Evolutionary conservation across 1,284 basidiomycete species (phyloP).

Genomic region (Moniliella sp.): DNA sequence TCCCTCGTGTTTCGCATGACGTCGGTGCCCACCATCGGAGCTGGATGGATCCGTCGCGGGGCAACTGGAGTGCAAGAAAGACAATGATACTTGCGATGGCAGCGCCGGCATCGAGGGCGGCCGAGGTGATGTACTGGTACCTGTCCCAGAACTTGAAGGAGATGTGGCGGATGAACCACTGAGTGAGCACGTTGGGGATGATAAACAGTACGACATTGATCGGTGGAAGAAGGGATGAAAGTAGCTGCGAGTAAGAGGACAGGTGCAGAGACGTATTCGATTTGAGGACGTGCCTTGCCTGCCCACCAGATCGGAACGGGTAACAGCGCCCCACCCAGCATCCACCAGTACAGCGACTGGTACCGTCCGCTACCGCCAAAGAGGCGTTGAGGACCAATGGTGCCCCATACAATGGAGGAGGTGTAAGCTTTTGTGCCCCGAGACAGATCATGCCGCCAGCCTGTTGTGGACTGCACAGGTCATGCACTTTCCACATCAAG

Average conservation of each 20-base stretch:
- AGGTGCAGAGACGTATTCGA: background rate
- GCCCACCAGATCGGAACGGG: background rate
- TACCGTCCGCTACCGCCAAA: background rate
- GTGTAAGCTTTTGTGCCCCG: no score
- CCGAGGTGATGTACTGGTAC: background rate
- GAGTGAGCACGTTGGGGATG: no score
- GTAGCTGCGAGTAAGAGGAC: background rate
- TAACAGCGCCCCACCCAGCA: background rate
- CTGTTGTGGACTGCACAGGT: no score
- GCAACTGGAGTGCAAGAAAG: no score
- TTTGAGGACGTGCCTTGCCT: background rate
- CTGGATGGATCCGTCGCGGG: no score
- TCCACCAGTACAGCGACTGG: no score
- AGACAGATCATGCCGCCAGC: no score
- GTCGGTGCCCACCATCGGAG: no score
- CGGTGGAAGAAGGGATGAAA: background rate
- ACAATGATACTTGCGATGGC: no score
- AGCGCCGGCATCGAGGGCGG: background rate
- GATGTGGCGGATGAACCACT: background rate
- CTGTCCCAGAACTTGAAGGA: background rate
- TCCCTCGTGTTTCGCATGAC: no score
- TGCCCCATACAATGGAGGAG: background rate
- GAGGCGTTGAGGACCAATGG: background rate
- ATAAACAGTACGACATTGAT: background rate
- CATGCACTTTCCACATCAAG: background rate